phyloP scores from a whole-genome alignment of 1,284 basidiomycete genomes.

The Lignosus rhinocerotis region DNA sequence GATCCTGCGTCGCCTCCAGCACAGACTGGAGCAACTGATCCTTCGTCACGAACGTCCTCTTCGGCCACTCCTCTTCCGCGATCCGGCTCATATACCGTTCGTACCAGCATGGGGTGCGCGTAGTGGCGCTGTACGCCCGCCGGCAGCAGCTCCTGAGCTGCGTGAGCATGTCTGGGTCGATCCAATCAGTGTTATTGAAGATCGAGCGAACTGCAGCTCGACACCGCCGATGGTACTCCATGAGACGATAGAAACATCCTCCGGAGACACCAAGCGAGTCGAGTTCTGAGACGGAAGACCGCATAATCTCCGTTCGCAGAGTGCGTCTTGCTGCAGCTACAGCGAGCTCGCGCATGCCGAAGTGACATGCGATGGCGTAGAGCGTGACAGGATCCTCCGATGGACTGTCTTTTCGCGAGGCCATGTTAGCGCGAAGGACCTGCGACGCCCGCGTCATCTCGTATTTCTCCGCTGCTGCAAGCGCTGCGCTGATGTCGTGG shows the following conservation, averaged over 20 bases:
- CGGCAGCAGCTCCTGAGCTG: constrained; percentile 1
- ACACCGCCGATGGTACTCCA: constrained; percentile 16
- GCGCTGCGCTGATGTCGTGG: constrained; percentile 27
- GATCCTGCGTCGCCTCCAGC: background rate
- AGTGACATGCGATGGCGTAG: constrained; percentile 11
- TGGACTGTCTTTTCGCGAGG: background rate
- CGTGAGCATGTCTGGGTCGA: background rate
- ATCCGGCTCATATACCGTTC: constrained; percentile 1
- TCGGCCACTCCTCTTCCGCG: constrained; percentile 6
- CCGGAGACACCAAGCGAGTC: constrained; percentile 9
- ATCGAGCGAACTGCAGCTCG: constrained; percentile 3
- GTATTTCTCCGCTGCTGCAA: constrained; percentile 38
- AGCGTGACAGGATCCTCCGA: constrained; percentile 6
- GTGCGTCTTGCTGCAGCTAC: constrained; percentile 4
- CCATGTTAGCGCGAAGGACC: background rate
- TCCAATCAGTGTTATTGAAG: constrained; percentile 4
- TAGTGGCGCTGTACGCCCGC: background rate
- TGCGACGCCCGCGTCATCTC: constrained; percentile 31
- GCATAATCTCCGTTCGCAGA: constrained; percentile 1
- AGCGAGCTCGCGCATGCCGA: constrained; percentile 7
- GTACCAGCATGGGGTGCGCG: constrained; percentile 9
- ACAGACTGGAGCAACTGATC: background rate
- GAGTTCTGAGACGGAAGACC: background rate
- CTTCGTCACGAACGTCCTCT: background rate
- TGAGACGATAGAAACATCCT: constrained; percentile 17